These are phyloP conservation scores for Spathaspora boniae DNA, from an alignment of 805 yeast genomes.

Conservation along the genomic window DNA sequence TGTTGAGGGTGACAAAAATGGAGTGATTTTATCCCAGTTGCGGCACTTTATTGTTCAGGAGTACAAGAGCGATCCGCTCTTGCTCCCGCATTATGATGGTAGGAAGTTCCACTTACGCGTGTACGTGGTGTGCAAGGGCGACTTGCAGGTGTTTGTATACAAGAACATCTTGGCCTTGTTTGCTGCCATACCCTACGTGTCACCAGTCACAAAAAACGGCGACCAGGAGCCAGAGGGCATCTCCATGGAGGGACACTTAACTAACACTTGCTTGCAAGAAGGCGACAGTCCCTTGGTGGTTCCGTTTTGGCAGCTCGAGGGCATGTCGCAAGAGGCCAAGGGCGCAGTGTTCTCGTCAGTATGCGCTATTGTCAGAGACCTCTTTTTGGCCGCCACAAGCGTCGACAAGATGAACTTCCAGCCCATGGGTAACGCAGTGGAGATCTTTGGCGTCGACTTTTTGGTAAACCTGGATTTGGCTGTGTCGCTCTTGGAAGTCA, in stretches of 20 bases:
- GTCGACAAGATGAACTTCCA: constrained; percentile 83
- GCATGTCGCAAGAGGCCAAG: constrained; percentile 25
- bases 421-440: constrained; percentile 78
- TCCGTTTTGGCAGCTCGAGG: constrained; percentile 57
- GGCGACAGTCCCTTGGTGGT: constrained; percentile 51
- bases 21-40: constrained; percentile 79
- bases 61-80: constrained; percentile 66
- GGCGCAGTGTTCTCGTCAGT: constrained; percentile 54
- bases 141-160: constrained; percentile 74
- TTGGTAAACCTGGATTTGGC: constrained; percentile 55
- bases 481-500: constrained; percentile 75
- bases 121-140: constrained; percentile 75
- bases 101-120: constrained; percentile 88
- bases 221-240: constrained; percentile 25
- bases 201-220: constrained; percentile 28
- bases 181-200: constrained; percentile 52
- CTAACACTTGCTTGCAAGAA: constrained; percentile 89
- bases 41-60: constrained; percentile 90
- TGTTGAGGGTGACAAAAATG: constrained; percentile 44
- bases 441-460: constrained; percentile 87
- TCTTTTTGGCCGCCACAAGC: constrained; percentile 75
- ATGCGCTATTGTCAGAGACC: constrained; percentile 58
- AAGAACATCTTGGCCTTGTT: constrained; percentile 78
- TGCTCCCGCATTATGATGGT: constrained; percentile 54
- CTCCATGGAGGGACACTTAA: constrained; percentile 72